A percentile compares a stretch with the other conserved stretches of the same genome.
Evolutionary conservation across 2,329 filamentous ascomycete genomes (phyloP).

Genomic region (Paracorniculantispora psalliotae): DNA sequence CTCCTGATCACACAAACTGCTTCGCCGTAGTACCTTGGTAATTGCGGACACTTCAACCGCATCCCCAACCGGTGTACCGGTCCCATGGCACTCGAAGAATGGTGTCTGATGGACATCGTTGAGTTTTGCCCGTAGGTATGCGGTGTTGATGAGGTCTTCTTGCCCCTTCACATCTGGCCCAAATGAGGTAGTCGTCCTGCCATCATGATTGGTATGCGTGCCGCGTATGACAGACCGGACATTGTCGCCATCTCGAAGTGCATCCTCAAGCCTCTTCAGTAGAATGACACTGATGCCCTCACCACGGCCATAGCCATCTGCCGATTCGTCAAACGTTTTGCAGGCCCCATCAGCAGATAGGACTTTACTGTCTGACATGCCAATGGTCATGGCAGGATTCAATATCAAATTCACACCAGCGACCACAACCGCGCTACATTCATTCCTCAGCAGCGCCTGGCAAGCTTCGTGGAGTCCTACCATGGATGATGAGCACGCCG

Average conservation of each 20-base stretch:
- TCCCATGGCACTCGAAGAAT: conserved; percentile 27
- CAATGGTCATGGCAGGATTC: conserved; percentile 15
- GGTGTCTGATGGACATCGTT: conserved; percentile 29
- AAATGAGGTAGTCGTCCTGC: not conserved
- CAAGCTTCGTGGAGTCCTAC: conserved; percentile 20
- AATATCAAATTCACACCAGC: conserved; percentile 30
- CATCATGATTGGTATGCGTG: not conserved
- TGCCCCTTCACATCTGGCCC: not conserved
- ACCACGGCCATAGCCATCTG: conserved; percentile 30
- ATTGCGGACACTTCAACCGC: conserved; percentile 15
- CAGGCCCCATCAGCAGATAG: conserved; percentile 19
- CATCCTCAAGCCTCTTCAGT: conserved; percentile 26
- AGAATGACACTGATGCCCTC: conserved; percentile 26
- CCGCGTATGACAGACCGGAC: not conserved
- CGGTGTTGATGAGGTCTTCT: not conserved
- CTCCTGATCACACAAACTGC: too few species aligned
- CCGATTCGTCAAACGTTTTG: conserved; percentile 27
- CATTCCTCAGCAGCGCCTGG: conserved; percentile 26
- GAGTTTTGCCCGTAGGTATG: conserved; percentile 16
- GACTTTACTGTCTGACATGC: conserved; percentile 17
- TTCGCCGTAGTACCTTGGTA: conserved; percentile 6
- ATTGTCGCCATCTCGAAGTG: conserved; percentile 18
- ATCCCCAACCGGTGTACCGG: conserved; percentile 17
- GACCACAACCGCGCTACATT: conserved; percentile 30
- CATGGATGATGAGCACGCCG: conserved; percentile 32